Evolutionary conservation across 805 yeast genomes (phyloP).

Genomic region (Nakazawaea holstii): DNA sequence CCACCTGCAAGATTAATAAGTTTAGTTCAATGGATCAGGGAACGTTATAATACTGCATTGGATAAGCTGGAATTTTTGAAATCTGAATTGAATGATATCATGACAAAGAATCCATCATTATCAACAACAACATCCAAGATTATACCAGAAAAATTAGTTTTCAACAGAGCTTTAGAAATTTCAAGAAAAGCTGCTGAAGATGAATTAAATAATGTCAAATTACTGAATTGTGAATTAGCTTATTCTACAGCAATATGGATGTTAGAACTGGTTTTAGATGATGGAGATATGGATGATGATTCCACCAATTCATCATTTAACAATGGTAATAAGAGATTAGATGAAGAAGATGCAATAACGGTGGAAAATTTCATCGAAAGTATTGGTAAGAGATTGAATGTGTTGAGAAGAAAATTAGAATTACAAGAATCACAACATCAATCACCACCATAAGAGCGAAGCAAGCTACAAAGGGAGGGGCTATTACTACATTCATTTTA

Average conservation of each 20-base stretch:
- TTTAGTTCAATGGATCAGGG: conserved; percentile 88
- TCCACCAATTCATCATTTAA: conserved; percentile 15
- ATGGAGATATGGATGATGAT: conserved; percentile 28
- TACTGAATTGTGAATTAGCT: conserved; percentile 76
- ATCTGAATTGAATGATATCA: conserved; percentile 39
- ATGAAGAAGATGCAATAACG: conserved; percentile 65
- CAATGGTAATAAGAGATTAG: conserved; percentile 37
- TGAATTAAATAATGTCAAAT: conserved; percentile 71
- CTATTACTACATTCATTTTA: background rate
- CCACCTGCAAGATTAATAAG: conserved; percentile 48
- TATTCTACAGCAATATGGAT: conserved; percentile 94
- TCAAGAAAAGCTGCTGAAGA: conserved; percentile 87
- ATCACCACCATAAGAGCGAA: background rate
- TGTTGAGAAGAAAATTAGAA: conserved; percentile 57
- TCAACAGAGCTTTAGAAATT: conserved; percentile 91
- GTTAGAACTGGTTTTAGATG: conserved; percentile 79
- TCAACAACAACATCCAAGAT: conserved; percentile 21
- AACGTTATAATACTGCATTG: conserved; percentile 79
- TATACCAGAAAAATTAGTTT: conserved; percentile 78
- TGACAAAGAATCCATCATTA: conserved; percentile 12
- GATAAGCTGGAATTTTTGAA: conserved; percentile 83
- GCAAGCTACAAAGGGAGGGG: background rate
- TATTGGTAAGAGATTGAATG: conserved; percentile 74
- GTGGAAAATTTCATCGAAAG: conserved; percentile 79
- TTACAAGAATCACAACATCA: conserved; percentile 8